Conservation (phyloP, 495 filamentous ascomycete species). For the Platismatia glauca region DNA sequence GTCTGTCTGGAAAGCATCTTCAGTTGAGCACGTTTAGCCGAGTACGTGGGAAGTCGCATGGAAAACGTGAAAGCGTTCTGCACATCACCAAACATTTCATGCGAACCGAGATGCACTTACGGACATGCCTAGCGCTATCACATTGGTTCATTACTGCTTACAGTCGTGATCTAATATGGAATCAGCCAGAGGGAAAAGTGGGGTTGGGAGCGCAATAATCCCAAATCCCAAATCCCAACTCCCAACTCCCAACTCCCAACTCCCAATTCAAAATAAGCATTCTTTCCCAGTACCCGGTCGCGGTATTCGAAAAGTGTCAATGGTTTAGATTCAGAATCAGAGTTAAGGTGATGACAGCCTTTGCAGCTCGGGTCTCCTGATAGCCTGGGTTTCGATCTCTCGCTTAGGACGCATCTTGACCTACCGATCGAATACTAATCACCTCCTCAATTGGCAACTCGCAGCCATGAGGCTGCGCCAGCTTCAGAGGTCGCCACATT, state of each 20-base stretch:
- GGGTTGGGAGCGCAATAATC: too few species aligned
- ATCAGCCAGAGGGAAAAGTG: too few species aligned
- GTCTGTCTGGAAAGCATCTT: neutral
- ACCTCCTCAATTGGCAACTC: neutral
- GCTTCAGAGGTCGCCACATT: too few species aligned
- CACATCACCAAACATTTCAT: neutral
- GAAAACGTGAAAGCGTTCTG: neutral
- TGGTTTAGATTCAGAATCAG: neutral
- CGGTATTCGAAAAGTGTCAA: too few species aligned
- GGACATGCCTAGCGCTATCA: slow-evolving; percentile 11
- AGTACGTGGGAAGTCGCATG: neutral
- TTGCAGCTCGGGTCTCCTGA: neutral
- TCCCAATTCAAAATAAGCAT: too few species aligned
- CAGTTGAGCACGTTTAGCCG: neutral
- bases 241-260: too few species aligned
- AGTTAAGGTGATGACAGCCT: neutral
- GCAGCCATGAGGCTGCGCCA: neutral
- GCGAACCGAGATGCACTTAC: neutral
- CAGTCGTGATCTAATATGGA: neutral
- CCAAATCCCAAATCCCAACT: too few species aligned
- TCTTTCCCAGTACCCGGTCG: too few species aligned
- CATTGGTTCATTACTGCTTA: neutral
- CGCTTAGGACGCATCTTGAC: neutral
- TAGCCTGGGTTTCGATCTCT: neutral
- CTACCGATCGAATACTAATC: neutral